phyloP scores from a whole-genome alignment of 306 rosid genomes.

The Aeschynomene evenia region DNA sequence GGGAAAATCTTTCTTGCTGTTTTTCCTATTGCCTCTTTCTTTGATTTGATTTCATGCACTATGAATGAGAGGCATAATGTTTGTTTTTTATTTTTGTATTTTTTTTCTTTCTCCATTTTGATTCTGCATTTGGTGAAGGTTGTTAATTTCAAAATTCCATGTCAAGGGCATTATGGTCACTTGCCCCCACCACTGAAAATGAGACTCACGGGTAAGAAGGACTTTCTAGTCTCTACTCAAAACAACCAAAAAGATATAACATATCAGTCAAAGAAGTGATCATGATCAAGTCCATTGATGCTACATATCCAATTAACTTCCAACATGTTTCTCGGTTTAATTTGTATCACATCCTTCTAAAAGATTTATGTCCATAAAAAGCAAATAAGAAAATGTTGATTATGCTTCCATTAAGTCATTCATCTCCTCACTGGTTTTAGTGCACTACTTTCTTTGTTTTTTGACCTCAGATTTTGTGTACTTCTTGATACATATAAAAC shows the following conservation, averaged over 20 bases:
- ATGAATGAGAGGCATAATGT: conserved; percentile 18
- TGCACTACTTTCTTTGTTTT: conserved; percentile 17
- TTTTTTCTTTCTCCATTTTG: conserved; percentile 7
- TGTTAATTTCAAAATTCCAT: conserved; percentile 31
- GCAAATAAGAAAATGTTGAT: conserved; percentile 5
- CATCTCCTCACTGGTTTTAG: conserved; percentile 18
- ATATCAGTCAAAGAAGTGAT: conserved; percentile 33
- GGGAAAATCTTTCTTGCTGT: conserved; percentile 21
- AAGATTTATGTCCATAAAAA: not conserved
- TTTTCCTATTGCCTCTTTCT: not conserved
- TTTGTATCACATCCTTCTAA: conserved; percentile 12
- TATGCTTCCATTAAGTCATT: not conserved
- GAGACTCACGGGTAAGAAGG: conserved; percentile 35
- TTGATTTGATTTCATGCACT: conserved; percentile 35
- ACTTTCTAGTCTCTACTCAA: conserved; percentile 31
- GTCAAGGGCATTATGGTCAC: conserved; percentile 24
- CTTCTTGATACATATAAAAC: conserved; percentile 6
- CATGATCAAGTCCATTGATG: conserved; percentile 30
- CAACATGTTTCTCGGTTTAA: conserved; percentile 25
- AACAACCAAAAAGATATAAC: conserved; percentile 28
- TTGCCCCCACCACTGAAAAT: conserved; percentile 49
- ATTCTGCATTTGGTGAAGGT: conserved; percentile 22
- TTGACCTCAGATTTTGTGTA: conserved; percentile 8
- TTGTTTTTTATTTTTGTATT: not conserved
- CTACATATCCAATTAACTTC: conserved; percentile 33